Evolutionary conservation across 108 stramenopile genomes (phyloP), one percentile per base, ranked within the genome.

Genomic region (Chaetoceros muelleri): DNA sequence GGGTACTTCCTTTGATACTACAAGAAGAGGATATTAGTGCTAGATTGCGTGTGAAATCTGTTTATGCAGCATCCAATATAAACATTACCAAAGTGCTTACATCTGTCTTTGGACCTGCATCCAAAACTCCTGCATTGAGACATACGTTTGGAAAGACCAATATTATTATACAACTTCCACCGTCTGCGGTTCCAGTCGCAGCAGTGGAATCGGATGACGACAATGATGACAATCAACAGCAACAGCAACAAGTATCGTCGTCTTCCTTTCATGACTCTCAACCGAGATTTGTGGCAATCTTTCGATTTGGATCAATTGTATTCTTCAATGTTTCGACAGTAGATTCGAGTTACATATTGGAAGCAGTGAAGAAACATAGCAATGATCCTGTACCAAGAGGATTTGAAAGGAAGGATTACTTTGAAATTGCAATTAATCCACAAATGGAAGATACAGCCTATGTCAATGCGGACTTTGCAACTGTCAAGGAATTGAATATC

Each of bases 271-370:
- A 54, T 71, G 18, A 48, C 67, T 25, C 67, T 64, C 74, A 31
- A 62, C 70, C 28, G 60, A 65, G 81, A 17, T 94, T 81, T 53
- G 75, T 94, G 23, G 90, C 84, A 21, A 75, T 96, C 44, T 96
- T 87, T 66, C 73, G 83, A 19, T 96, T 85, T 61, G 95, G 95
- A 17, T 84, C 93, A 1, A 85, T 89, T 18, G 93, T 96, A 46
- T 87, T 86, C 54, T 82, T 94, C 73, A 92, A 94, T 67, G 67
- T 92, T 7, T 73, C 82, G 23, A 76, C 84, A 22, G 62, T 68
- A 28, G 84, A 88, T 31, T 57, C 70, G 2, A 67, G 71, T 7
- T 53, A 71, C 0, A 44, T 88, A 13, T 23, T 94, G 5, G 70
- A 80, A 47, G 64, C 79, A 27, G 82, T 93, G 48, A 85, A 87